phyloP scores from a whole-genome alignment of 768 basidiomycete genomes.

The Sporobolomyces roseus region DNA sequence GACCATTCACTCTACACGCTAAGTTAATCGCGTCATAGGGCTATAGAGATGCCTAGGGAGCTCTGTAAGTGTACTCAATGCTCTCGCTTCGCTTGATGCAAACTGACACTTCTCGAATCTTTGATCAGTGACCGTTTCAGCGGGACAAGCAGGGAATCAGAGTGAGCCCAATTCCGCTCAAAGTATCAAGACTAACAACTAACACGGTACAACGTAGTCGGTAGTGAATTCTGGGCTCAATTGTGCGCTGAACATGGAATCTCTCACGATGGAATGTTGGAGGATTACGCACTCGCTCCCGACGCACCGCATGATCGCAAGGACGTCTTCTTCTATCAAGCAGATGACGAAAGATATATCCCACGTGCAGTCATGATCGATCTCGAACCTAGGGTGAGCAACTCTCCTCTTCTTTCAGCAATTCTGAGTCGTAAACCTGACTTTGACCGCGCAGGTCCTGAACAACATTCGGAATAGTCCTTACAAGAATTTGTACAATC shows the following conservation, averaged over 20 bases:
- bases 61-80: too few species aligned
- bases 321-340: slow-evolving; percentile 99
- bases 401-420: neutral
- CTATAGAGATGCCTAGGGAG: slow-evolving; percentile 26
- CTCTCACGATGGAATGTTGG: slow-evolving; percentile 87
- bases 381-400: slow-evolving; percentile 78
- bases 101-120: too few species aligned
- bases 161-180: slow-evolving; percentile 54
- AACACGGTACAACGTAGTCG: slow-evolving; percentile 59
- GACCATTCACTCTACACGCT: neutral
- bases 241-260: slow-evolving; percentile 98
- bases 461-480: slow-evolving; percentile 86
- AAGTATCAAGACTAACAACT: neutral
- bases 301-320: slow-evolving; percentile 64
- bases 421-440: neutral
- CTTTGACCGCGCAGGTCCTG: slow-evolving; percentile 65
- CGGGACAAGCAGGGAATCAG: slow-evolving; percentile 91
- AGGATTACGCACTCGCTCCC: slow-evolving; percentile 55
- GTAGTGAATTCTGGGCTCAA: slow-evolving; percentile 96
- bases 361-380: slow-evolving; percentile 94
- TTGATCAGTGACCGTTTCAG: slow-evolving; percentile 66
- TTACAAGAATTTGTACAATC: slow-evolving; percentile 86
- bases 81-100: too few species aligned
- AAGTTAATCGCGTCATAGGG: neutral
- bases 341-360: slow-evolving; percentile 99